phyloP scores from a whole-genome alignment of 2,329 filamentous ascomycete genomes.

The Tolypocladium tundrense region DNA sequence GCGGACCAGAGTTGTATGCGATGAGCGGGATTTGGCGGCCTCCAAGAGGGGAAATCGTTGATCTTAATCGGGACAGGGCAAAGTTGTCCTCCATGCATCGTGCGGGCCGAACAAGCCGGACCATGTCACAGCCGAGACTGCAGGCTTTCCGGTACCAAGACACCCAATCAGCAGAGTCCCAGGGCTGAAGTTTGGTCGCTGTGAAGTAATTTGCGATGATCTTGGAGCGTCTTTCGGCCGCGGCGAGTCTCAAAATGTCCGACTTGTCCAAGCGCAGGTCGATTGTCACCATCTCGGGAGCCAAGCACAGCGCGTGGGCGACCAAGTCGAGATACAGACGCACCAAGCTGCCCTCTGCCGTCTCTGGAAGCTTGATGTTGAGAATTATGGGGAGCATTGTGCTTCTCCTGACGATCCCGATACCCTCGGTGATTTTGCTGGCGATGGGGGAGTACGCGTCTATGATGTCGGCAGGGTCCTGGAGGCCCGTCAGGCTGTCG shows the following conservation, averaged over 20 bases:
- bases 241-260: slow-evolving; percentile 38
- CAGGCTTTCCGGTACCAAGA: slow-evolving; percentile 48
- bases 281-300: slow-evolving; percentile 52
- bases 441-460: slow-evolving; percentile 21
- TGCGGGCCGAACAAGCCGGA: slow-evolving; percentile 50
- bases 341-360: slow-evolving; percentile 10
- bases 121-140: slow-evolving; percentile 48
- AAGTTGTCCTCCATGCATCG: slow-evolving; percentile 51
- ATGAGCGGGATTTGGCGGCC: slow-evolving; percentile 42
- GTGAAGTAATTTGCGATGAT: slow-evolving; percentile 48
- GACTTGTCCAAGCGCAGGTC: slow-evolving; percentile 47
- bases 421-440: slow-evolving; percentile 43
- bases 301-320: slow-evolving; percentile 49
- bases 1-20: slow-evolving; percentile 52
- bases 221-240: slow-evolving; percentile 43
- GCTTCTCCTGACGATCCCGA: slow-evolving; percentile 51
- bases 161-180: slow-evolving; percentile 46
- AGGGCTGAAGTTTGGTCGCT: slow-evolving; percentile 32
- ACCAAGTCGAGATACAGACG: slow-evolving; percentile 44
- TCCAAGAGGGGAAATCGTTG: slow-evolving; percentile 30
- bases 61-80: slow-evolving; percentile 44
- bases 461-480: slow-evolving; percentile 6
- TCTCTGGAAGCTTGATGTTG: slow-evolving; percentile 30
- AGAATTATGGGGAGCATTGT: slow-evolving; percentile 51
- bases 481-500: slow-evolving; percentile 22